phyloP scores from a whole-genome alignment of 345 rosid genomes.

The Salix exigua region DNA sequence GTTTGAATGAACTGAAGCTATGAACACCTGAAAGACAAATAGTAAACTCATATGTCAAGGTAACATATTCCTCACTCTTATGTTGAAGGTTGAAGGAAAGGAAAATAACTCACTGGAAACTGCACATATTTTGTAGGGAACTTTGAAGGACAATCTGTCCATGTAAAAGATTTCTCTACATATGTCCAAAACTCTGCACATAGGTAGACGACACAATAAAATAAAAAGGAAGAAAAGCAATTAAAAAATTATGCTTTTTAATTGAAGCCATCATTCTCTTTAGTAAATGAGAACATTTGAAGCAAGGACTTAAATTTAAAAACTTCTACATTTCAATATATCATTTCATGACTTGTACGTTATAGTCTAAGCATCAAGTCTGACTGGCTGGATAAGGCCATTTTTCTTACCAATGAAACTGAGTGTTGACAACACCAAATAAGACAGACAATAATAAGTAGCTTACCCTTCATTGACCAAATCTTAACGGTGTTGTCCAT shows the following conservation, averaged over 20 bases:
- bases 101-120: slow-evolving; percentile 66
- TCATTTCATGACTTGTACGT: neutral
- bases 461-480: slow-evolving; percentile 96
- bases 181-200: slow-evolving; percentile 87
- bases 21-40: slow-evolving; percentile 59
- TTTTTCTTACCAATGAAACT: neutral
- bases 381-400: neutral
- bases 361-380: neutral
- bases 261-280: too few species aligned
- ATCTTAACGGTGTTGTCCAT: slow-evolving; percentile 93
- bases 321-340: neutral
- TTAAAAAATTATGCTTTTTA: neutral
- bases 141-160: slow-evolving; percentile 87
- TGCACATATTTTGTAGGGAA: slow-evolving; percentile 93
- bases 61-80: neutral
- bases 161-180: slow-evolving; percentile 92
- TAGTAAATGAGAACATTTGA: too few species aligned
- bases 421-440: neutral
- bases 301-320: neutral
- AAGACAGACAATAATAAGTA: neutral
- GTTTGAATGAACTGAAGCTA: slow-evolving; percentile 91
- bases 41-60: slow-evolving; percentile 4
- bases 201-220: slow-evolving; percentile 8
- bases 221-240: neutral
- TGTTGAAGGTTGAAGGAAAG: slow-evolving; percentile 6